Evolutionary conservation across 139 green algal species (phyloP).

Genomic region (Dunaliella primolecta): DNA sequence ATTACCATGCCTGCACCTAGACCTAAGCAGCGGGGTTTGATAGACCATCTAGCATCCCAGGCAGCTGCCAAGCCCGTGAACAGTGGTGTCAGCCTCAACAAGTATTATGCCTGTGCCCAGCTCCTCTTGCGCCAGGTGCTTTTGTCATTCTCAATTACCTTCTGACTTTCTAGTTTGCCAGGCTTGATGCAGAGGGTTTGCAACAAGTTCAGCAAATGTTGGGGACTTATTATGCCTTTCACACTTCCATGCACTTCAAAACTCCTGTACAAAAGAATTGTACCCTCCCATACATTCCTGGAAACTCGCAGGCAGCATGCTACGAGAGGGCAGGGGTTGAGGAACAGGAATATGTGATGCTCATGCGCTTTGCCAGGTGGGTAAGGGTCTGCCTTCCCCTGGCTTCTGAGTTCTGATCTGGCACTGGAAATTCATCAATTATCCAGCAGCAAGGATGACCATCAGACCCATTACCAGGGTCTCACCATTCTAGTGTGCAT

Average conservation of each 20-base stretch:
- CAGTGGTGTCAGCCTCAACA: conserved; percentile 44
- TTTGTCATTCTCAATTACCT: too few species aligned
- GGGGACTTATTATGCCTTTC: not conserved
- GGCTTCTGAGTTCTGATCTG: not conserved
- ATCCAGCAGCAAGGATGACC: not conserved
- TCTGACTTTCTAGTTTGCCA: too few species aligned
- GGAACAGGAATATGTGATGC: conserved; percentile 78
- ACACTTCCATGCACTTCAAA: not conserved
- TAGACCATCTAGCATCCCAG: conserved; percentile 43
- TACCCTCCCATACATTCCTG: too few species aligned
- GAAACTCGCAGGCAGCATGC: conserved; percentile 48
- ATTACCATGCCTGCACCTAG: conserved; percentile 27
- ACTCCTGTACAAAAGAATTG: too few species aligned
- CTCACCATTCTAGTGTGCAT: not conserved
- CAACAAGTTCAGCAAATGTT: not conserved
- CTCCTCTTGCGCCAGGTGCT: conserved; percentile 63
- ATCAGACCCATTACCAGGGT: too few species aligned
- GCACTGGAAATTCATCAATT: not conserved
- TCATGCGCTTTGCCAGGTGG: conserved; percentile 72
- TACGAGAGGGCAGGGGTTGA: conserved; percentile 62
- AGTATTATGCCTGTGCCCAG: conserved; percentile 58
- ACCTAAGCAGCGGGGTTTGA: conserved; percentile 7
- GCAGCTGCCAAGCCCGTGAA: conserved; percentile 44
- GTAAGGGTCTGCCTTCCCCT: not conserved
- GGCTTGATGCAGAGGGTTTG: not conserved